Conservation (phyloP, 2,329 filamentous ascomycete genomes). For the Cladophialophora yegresii region DNA sequence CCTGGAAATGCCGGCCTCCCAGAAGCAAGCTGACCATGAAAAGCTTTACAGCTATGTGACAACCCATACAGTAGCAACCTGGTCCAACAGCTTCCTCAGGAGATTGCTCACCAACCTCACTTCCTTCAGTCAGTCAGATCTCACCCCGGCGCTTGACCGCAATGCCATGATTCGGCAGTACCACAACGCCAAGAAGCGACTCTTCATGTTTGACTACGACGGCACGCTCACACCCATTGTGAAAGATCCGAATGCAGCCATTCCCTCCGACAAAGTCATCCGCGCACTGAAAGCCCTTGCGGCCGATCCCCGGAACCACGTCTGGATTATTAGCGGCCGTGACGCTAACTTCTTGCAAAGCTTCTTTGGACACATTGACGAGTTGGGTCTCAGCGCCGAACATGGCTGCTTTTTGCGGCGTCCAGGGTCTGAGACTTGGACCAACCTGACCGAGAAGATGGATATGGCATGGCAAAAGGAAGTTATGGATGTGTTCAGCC, state of each 20-base stretch:
- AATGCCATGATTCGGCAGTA: slow-evolving; percentile 72
- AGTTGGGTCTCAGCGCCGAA: slow-evolving; percentile 92
- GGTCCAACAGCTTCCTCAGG: slow-evolving; percentile 78
- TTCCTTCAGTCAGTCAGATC: slow-evolving; percentile 70
- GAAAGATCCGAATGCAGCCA: slow-evolving; percentile 81
- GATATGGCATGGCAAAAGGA: slow-evolving; percentile 93
- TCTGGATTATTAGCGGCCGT: slow-evolving; percentile 98
- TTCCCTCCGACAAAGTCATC: slow-evolving; percentile 81
- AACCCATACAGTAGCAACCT: slow-evolving; percentile 80
- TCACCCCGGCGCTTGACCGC: slow-evolving; percentile 80
- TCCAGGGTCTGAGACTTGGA: slow-evolving; percentile 75
- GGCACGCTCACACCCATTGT: slow-evolving; percentile 96
- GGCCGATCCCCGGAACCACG: slow-evolving; percentile 75
- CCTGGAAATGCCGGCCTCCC: slow-evolving; percentile 69
- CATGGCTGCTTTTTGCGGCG: slow-evolving; percentile 93
- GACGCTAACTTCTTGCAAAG: slow-evolving; percentile 89
- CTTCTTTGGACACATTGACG: slow-evolving; percentile 86
- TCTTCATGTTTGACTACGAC: slow-evolving; percentile 99
- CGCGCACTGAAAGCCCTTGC: slow-evolving; percentile 77
- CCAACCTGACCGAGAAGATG: slow-evolving; percentile 80
- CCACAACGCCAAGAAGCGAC: slow-evolving; percentile 69
- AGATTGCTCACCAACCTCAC: slow-evolving; percentile 78
- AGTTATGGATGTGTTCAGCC: slow-evolving; percentile 79
- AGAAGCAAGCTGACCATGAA: slow-evolving; percentile 68
- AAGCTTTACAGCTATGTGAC: slow-evolving; percentile 82